These are phyloP conservation scores for Deakozyma indianensis DNA, from an alignment of 805 yeast genomes.

Conservation along the genomic window DNA sequence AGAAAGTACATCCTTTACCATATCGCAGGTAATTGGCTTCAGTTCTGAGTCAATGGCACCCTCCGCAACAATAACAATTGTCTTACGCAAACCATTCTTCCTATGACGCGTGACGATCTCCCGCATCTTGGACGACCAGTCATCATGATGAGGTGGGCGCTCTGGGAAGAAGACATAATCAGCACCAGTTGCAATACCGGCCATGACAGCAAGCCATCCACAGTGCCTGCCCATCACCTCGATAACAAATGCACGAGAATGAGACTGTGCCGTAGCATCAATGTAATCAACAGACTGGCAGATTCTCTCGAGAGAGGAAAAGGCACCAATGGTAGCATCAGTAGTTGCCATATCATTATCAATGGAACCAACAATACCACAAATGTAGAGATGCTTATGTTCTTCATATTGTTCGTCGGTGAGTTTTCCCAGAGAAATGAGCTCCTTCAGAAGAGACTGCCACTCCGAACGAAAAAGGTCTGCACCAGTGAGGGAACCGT, in stretches of 20 bases:
- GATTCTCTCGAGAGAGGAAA: conserved; percentile 82
- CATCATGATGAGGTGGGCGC: conserved; percentile 59
- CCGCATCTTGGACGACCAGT: conserved; percentile 74
- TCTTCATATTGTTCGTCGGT: conserved; percentile 44
- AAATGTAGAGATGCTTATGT: conserved; percentile 64
- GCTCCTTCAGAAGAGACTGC: conserved; percentile 75
- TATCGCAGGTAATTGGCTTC: conserved; percentile 64
- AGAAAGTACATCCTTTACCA: conserved; percentile 71
- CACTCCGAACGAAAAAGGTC: conserved; percentile 88
- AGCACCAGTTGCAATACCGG: conserved; percentile 94
- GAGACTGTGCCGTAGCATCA: conserved; percentile 95
- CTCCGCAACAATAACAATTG: conserved; percentile 94
- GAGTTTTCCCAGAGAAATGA: conserved; percentile 40
- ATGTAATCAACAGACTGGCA: conserved; percentile 91
- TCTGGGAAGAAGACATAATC: conserved; percentile 93
- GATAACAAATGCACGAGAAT: conserved; percentile 91
- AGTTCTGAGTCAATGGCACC: conserved; percentile 84
- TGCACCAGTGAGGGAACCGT: conserved; percentile 96
- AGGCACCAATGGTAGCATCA: conserved; percentile 94
- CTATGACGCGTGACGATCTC: conserved; percentile 68
- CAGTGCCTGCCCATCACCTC: conserved; percentile 99
- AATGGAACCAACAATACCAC: conserved; percentile 92
- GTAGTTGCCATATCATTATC: conserved; percentile 98
- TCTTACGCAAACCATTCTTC: conserved; percentile 77
- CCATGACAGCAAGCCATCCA: conserved; percentile 97